phyloP scores from a whole-genome alignment of 768 basidiomycete species.

The Amanita polypyramis region DNA sequence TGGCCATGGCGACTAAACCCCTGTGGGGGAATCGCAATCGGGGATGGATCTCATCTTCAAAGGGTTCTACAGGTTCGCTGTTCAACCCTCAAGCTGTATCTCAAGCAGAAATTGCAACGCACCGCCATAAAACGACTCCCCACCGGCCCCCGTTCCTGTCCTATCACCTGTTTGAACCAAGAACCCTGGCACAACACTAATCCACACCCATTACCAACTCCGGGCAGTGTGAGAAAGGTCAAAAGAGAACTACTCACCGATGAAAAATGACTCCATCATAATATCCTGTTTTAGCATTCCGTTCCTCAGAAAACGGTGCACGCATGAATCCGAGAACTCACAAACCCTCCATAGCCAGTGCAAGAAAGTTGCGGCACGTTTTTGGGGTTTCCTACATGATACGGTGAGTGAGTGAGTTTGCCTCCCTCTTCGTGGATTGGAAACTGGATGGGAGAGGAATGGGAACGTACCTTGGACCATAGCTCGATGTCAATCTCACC shows the following conservation, averaged over 20 bases:
- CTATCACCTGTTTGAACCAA: constrained; percentile 93
- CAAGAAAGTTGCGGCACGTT: constrained; percentile 85
- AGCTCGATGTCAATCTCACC: constrained; percentile 87
- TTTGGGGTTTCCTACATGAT: constrained; percentile 71
- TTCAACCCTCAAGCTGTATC: background rate
- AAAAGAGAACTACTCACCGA: constrained; percentile 36
- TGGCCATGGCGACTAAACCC: constrained; percentile 92
- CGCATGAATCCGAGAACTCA: constrained; percentile 15
- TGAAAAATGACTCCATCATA: constrained; percentile 96
- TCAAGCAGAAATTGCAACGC: constrained; percentile 6
- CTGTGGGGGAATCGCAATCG: constrained; percentile 83
- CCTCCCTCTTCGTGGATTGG: background rate
- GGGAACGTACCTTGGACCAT: constrained; percentile 68
- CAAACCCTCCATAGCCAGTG: constrained; percentile 83
- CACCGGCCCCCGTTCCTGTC: constrained; percentile 84
- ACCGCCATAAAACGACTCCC: constrained; percentile 95
- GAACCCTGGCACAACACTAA: constrained; percentile 80
- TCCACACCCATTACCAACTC: background rate
- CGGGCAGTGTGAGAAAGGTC: background rate
- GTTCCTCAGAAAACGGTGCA: constrained; percentile 10
- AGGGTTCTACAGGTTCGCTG: constrained; percentile 50
- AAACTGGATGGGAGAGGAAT: background rate
- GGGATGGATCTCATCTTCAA: constrained; percentile 92
- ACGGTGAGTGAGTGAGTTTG: background rate
- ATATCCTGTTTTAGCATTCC: constrained; percentile 52